These are phyloP conservation scores for Amylocarpus encephaloides DNA, from an alignment of 2,329 filamentous ascomycete species.

Conservation along the genomic window DNA sequence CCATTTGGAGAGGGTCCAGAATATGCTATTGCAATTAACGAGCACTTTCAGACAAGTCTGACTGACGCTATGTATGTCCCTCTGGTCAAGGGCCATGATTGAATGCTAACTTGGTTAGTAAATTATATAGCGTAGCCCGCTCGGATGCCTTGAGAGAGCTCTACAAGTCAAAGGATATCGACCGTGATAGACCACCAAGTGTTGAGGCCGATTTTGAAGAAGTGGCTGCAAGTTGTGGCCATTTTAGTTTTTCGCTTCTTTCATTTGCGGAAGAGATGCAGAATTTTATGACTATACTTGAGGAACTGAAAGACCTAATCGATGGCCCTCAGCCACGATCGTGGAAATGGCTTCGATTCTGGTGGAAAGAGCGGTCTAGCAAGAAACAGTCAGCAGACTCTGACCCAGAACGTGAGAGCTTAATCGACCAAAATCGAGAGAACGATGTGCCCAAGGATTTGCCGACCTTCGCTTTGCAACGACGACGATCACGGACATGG, in stretches of 20 bases:
- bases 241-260: constrained; percentile 88
- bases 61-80: constrained; percentile 59
- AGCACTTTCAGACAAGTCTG: constrained; percentile 74
- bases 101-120: constrained; percentile 24
- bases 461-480: constrained; percentile 20
- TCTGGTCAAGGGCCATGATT: neutral
- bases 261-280: constrained; percentile 89
- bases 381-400: constrained; percentile 4
- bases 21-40: constrained; percentile 67
- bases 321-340: constrained; percentile 55
- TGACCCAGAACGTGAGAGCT: constrained; percentile 26
- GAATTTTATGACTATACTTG: constrained; percentile 73
- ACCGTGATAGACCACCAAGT: constrained; percentile 60
- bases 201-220: constrained; percentile 93
- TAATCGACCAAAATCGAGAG: constrained; percentile 24
- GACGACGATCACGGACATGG: constrained; percentile 12
- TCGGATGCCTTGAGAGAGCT: constrained; percentile 70
- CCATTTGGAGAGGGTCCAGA: constrained; percentile 68
- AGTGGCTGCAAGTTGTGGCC: constrained; percentile 93
- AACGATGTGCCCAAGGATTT: constrained; percentile 21
- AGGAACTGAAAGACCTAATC: constrained; percentile 71
- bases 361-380: constrained; percentile 41
- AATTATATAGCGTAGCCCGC: constrained; percentile 70
- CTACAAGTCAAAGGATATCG: constrained; percentile 73
- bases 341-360: constrained; percentile 86